These are phyloP conservation scores for Solioccasus polychromus DNA, from an alignment of 768 basidiomycete species.

Conservation along the genomic window DNA sequence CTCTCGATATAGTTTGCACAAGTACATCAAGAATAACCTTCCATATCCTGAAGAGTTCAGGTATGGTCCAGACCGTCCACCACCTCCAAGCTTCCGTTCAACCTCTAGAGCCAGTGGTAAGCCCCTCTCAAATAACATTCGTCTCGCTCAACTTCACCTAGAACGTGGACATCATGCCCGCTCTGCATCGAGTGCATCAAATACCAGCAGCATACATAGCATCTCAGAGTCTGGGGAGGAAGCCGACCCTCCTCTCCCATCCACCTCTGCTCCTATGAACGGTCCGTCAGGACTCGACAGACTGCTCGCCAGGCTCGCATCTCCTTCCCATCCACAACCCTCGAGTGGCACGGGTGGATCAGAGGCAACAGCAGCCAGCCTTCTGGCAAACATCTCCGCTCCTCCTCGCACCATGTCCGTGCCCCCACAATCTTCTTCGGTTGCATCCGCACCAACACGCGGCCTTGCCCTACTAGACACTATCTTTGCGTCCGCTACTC, in stretches of 20 bases:
- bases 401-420: constrained; percentile 31
- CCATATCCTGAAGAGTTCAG: constrained; percentile 72
- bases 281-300: constrained; percentile 41
- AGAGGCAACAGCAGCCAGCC: constrained; percentile 38
- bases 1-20: constrained; percentile 47
- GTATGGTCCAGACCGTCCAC: constrained; percentile 65
- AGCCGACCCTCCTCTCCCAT: constrained; percentile 8
- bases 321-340: constrained; percentile 15
- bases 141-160: constrained; percentile 11
- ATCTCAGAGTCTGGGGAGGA: constrained; percentile 34
- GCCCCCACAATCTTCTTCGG: constrained; percentile 28
- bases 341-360: constrained; percentile 25
- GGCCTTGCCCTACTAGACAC: constrained; percentile 61
- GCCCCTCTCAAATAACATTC: background rate
- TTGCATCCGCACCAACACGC: constrained; percentile 33
- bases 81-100: constrained; percentile 51
- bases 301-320: constrained; percentile 40
- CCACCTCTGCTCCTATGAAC: constrained; percentile 13
- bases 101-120: constrained; percentile 29
- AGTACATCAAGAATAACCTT: constrained; percentile 60
- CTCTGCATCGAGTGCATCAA: constrained; percentile 33
- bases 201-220: constrained; percentile 33
- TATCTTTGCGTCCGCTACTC: constrained; percentile 70
- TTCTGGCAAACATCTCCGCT: constrained; percentile 50
- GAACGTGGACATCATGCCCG: constrained; percentile 27